These are phyloP conservation scores for Polygonum aviculare DNA, from an alignment of 148 eudicot species.

Conservation along the genomic window DNA sequence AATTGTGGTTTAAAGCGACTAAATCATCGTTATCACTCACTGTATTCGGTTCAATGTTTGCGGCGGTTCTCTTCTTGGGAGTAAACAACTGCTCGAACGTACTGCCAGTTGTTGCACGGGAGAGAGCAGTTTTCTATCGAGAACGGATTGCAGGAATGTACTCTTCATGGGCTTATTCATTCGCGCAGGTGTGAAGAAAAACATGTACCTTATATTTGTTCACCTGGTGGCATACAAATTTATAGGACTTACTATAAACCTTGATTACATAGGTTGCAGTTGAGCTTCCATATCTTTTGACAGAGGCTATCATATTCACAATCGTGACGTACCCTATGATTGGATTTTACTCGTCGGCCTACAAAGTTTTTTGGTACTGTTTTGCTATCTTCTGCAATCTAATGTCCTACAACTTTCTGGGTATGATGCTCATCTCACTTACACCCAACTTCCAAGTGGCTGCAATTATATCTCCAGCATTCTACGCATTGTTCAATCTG, in stretches of 20 bases:
- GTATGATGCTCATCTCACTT: slow-evolving; percentile 53
- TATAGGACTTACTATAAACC: too few relatives aligned
- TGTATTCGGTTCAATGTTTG: slow-evolving; percentile 28
- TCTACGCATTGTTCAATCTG: slow-evolving; percentile 37
- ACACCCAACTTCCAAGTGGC: slow-evolving; percentile 56
- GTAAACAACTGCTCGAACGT: slow-evolving; percentile 3
- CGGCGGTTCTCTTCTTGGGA: neutral
- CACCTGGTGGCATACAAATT: too few relatives aligned
- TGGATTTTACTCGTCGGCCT: slow-evolving; percentile 46
- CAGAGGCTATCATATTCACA: slow-evolving; percentile 36
- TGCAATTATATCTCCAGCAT: slow-evolving; percentile 29
- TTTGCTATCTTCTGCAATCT: slow-evolving; percentile 49
- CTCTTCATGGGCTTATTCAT: slow-evolving; percentile 11
- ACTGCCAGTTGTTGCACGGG: slow-evolving; percentile 4
- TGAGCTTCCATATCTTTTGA: slow-evolving; percentile 59
- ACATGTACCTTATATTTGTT: too few relatives aligned
- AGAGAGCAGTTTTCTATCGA: slow-evolving; percentile 6
- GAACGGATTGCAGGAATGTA: slow-evolving; percentile 4
- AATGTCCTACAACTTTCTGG: slow-evolving; percentile 50
- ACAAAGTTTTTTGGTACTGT: slow-evolving; percentile 57
- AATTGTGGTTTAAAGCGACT: too few relatives aligned
- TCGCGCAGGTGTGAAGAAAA: slow-evolving; percentile 1
- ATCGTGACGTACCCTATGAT: slow-evolving; percentile 68
- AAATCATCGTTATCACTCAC: too few relatives aligned
- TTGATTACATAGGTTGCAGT: slow-evolving; percentile 34